phyloP scores from a whole-genome alignment of 768 basidiomycete genomes.

The Mycena galopus region DNA sequence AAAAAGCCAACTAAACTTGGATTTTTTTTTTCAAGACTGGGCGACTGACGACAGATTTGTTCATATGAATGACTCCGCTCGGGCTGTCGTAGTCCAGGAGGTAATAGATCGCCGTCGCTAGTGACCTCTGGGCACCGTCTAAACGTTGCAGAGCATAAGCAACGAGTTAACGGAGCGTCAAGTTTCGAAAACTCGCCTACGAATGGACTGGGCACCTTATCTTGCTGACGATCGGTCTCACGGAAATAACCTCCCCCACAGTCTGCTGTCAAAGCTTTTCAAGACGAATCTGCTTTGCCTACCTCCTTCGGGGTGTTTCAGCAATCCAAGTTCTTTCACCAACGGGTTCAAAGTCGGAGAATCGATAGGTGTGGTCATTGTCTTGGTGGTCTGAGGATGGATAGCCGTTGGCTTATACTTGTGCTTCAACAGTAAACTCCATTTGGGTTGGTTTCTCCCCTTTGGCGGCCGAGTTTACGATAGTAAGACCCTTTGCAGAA shows the following conservation, averaged over 20 bases:
- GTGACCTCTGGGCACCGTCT: conserved; percentile 41
- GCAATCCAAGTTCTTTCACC: not conserved
- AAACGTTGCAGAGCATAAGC: not conserved
- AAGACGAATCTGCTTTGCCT: not conserved
- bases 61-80: conserved; percentile 58
- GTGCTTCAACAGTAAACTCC: no score
- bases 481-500: no score
- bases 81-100: conserved; percentile 56
- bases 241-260: conserved; percentile 2
- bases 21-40: no score
- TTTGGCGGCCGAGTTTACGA: no score
- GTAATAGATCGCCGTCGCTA: conserved; percentile 64
- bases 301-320: conserved; percentile 20
- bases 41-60: conserved; percentile 56
- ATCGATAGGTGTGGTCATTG: no score
- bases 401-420: no score
- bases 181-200: not conserved
- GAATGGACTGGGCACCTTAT: conserved; percentile 14
- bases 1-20: not conserved
- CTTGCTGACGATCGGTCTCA: conserved; percentile 18
- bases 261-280: not conserved
- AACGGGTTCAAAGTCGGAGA: not conserved
- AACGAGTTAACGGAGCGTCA: not conserved
- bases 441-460: no score
- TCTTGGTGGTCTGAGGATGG: no score